phyloP scores from a whole-genome alignment of 345 rosid species.

The Streptanthus diversifolius region DNA sequence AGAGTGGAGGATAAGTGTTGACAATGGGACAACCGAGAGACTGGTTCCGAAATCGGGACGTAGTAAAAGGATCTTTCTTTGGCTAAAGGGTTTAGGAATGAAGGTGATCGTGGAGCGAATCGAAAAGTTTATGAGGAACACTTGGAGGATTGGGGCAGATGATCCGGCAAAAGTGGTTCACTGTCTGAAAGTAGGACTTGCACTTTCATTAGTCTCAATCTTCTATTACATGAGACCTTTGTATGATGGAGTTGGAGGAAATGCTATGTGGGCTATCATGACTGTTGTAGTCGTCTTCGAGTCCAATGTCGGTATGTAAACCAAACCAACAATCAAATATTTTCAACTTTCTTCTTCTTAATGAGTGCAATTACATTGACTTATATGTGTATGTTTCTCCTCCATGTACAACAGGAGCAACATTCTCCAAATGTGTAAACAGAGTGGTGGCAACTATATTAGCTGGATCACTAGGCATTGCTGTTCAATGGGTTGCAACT shows the following conservation, averaged over 20 bases:
- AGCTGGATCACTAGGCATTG: constrained; percentile 69
- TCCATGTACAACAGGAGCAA: constrained; percentile 55
- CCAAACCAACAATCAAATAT: neutral
- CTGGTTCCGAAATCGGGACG: constrained; percentile 31
- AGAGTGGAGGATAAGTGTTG: constrained; percentile 61
- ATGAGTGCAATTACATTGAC: neutral
- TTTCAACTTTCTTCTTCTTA: neutral
- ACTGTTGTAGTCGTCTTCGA: constrained; percentile 77
- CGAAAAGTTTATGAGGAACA: constrained; percentile 37
- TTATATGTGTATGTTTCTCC: neutral
- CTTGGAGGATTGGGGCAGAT: constrained; percentile 57
- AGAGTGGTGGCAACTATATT: constrained; percentile 57
- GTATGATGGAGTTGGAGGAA: constrained; percentile 59
- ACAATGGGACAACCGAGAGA: constrained; percentile 37
- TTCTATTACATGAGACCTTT: constrained; percentile 72
- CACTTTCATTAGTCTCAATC: constrained; percentile 60
- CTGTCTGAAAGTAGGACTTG: constrained; percentile 65
- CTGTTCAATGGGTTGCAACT: constrained; percentile 58
- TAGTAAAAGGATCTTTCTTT: constrained; percentile 24
- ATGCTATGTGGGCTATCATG: constrained; percentile 80
- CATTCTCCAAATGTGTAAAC: constrained; percentile 57
- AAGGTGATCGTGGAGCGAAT: constrained; percentile 26
- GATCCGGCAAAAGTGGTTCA: constrained; percentile 68
- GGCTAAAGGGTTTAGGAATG: constrained; percentile 31
- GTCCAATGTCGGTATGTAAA: constrained; percentile 52